Percentiles rank a stretch among this genome's conserved stretches.
Conservation (phyloP, 1,284 basidiomycete genomes). For the Rhodotorula sp. region DNA sequence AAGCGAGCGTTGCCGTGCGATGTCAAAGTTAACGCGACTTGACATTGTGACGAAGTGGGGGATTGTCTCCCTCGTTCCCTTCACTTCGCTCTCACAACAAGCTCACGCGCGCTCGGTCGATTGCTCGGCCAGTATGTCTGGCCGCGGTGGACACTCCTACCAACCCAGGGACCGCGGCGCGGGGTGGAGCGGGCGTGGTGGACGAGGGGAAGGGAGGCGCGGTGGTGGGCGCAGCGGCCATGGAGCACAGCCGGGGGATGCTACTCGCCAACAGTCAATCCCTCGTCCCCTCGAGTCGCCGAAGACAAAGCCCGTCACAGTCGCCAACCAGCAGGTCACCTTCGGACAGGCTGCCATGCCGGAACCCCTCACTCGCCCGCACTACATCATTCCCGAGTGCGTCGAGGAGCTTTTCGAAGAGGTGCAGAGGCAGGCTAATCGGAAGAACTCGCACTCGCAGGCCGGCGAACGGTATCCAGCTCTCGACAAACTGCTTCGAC, state of each 20-base stretch:
- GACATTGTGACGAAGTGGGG: too few species aligned
- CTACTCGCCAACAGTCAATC: too few species aligned
- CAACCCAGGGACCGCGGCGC: not conserved
- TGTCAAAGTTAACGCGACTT: too few species aligned
- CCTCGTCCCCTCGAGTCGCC: too few species aligned
- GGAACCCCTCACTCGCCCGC: too few species aligned
- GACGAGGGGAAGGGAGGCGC: not conserved
- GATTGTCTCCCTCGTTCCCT: too few species aligned
- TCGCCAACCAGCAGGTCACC: not conserved
- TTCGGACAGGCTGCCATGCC: not conserved
- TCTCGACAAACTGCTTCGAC: slow-evolving; percentile 9
- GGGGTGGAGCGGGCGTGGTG: not conserved
- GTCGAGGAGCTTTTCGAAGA: not conserved
- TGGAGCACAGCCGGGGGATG: not conserved
- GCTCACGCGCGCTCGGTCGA: too few species aligned
- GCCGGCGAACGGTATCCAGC: not conserved
- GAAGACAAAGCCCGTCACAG: not conserved
- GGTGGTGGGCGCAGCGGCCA: not conserved
- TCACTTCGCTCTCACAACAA: too few species aligned
- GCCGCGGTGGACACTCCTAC: not conserved
- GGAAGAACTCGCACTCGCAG: not conserved
- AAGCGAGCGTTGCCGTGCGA: too few species aligned
- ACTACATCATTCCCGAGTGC: not conserved
- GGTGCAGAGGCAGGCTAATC: not conserved
- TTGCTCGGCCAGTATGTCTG: too few species aligned